Base-by-base conservation (phyloP, 2,329 filamentous ascomycete species). In the Taxawa tesnikishii region DNA sequence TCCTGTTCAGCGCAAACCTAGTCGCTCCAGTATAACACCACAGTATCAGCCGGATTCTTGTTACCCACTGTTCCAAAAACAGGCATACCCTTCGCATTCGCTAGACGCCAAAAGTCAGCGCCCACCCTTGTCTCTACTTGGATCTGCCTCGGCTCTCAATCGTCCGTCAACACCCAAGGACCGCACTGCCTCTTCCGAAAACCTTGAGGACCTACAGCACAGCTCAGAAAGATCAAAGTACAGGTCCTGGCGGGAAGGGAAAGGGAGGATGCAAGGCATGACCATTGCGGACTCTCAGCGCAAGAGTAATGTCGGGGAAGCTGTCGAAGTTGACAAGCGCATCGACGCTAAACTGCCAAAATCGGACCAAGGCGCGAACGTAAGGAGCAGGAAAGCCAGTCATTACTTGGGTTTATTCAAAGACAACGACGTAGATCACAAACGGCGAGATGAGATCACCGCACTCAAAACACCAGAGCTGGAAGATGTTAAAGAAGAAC, bases 391-490 rank as follows among this genome's bases (percentile, higher is more conserved):
- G 35, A 79, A 79, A 52, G 71, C 74, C 26, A 76, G 72, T 46
- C 73, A 78, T 45, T 75, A 74, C 44, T 55, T 79, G 32, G 71
- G 74, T 9, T 55, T 79, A 5, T 79, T 78, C 55, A 74, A 74
- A 44, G 71, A 75, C 39, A 73, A 73, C 37, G 70, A 72, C 33
- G 60, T 58, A 5, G 63, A 63, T 15, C 63, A 68, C 18, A 65
- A 68, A 39, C 59, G 64, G 34, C 67, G 66, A 57, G 62, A 48
- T 50, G 62, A 41, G 6, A 21, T 26, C 12, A 19, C 21, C 13
- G 25, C 13, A 18, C 25, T 18, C 25, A 25, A 23, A 28, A 18
- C 23, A 33, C 26, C 18, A 24, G 25, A 7, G 32, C 25, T n/a
- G 21, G 25, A 12, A 24, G 25, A 11, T 11, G 18, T 3, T 17